Percentiles rank a stretch among this genome's conserved stretches.
Conservation (phyloP, 352 stramenopile species). For the Phytophthora megakarya region DNA sequence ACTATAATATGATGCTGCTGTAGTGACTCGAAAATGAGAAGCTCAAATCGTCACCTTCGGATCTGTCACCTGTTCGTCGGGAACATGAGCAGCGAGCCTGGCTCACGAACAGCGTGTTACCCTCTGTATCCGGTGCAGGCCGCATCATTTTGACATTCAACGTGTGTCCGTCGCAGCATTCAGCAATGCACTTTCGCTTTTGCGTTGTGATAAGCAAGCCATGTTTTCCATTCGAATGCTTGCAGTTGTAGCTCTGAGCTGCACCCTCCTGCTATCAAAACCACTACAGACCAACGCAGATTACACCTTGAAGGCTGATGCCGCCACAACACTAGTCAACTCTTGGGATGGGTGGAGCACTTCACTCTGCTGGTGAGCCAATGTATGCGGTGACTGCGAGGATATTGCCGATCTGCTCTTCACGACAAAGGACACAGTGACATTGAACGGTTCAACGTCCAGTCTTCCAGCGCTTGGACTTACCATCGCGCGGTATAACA, state of each 20-base stretch:
- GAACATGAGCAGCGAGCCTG: not conserved
- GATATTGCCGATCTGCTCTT: slow-evolving; percentile 59
- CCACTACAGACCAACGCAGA: slow-evolving; percentile 7
- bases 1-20: too few species aligned
- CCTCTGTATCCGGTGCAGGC: not conserved
- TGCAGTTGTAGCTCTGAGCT: slow-evolving; percentile 10
- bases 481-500: slow-evolving; percentile 62
- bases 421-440: slow-evolving; percentile 42
- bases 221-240: slow-evolving; percentile 22
- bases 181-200: slow-evolving; percentile 4
- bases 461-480: slow-evolving; percentile 43
- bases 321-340: slow-evolving; percentile 22
- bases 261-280: slow-evolving; percentile 5
- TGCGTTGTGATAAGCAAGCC: not conserved
- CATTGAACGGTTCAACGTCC: slow-evolving; percentile 20
- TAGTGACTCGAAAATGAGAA: not conserved
- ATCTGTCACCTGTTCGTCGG: slow-evolving; percentile 5
- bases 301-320: slow-evolving; percentile 24
- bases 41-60: slow-evolving; percentile 3
- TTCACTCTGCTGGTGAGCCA: slow-evolving; percentile 62
- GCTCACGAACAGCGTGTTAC: slow-evolving; percentile 3
- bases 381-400: slow-evolving; percentile 49
- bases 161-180: not conserved
- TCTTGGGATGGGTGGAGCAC: slow-evolving; percentile 60
- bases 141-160: not conserved